Evolutionary conservation across 768 basidiomycete genomes (phyloP), one percentile per base, ranked within the genome.

Genomic region (Lentinus tigrinus): DNA sequence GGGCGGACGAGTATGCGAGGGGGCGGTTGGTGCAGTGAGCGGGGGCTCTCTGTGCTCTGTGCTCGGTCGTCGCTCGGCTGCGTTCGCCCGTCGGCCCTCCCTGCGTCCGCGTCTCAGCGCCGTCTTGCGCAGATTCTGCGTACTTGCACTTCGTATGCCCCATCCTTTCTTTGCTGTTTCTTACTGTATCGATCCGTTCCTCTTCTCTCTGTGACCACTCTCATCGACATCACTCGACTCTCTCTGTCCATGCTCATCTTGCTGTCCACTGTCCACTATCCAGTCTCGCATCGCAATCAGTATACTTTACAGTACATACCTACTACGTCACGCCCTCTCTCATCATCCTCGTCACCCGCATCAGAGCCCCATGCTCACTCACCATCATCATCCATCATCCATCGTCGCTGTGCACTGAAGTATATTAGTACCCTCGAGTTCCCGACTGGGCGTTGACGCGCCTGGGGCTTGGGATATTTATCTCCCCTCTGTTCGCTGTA

Each of bases 11-110:
- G 34, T 16, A 44, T 16, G 40, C 46, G 23, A 50, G 58, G 24
- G 49, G 49, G n/a, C 60, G 54, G 40, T 54, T 61, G 17, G 60
- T 61, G 16, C 60, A 61, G 55, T 61, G 53, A 56, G 50, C 42
- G 53, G 3, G 16, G 34, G 8, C 16, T 21, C 31, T 10, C 14
- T 40, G 14, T 16, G 1, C 39, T 8, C 16, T 16, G 39, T 40
- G 6, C 16, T 40, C 5, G 16, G 39, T 14, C 13, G 39, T 19
- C 39, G 19, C 19, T 19, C 13, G 19, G 9, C 9, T 37, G 36
- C 8, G 36, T 16, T 37, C 36, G 36, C 19, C 19, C 9, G 6
- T 5, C 39, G 14, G 5, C 19, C 6, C 19, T 40, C 4, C 6
- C 19, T 19, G 6, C 14, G 39, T 40, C 19, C 39, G 19, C 17